phyloP scores from a whole-genome alignment of 345 rosid genomes.

The Eucalyptus coolabah region DNA sequence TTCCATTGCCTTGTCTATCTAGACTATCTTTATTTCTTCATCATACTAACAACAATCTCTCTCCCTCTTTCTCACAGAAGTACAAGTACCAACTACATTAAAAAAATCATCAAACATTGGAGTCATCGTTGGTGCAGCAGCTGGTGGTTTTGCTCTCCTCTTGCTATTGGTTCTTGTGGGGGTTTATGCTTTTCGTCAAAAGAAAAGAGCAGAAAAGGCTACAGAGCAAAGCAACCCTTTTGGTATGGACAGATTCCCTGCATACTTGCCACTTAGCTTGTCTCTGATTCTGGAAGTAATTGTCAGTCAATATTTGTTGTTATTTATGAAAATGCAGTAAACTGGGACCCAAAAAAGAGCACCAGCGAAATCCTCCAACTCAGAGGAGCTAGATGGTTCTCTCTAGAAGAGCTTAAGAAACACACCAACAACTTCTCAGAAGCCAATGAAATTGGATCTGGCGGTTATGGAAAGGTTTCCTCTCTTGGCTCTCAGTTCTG shows the following conservation, averaged over 20 bases:
- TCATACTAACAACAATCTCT: neutral
- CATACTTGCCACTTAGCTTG: neutral
- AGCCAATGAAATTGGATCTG: slow-evolving; percentile 58
- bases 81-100: neutral
- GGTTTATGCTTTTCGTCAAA: slow-evolving; percentile 57
- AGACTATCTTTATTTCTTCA: neutral
- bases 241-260: slow-evolving; percentile 18
- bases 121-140: slow-evolving; percentile 58
- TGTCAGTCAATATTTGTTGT: neutral
- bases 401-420: slow-evolving; percentile 63
- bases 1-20: neutral
- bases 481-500: neutral
- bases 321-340: slow-evolving; percentile 23
- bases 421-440: slow-evolving; percentile 61
- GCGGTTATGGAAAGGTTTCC: slow-evolving; percentile 86
- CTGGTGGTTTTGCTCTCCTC: slow-evolving; percentile 38
- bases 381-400: slow-evolving; percentile 67
- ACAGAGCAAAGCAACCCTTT: slow-evolving; percentile 51
- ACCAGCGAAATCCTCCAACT: slow-evolving; percentile 50
- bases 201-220: slow-evolving; percentile 62
- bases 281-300: neutral
- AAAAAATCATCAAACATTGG: slow-evolving; percentile 23
- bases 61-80: neutral
- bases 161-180: slow-evolving; percentile 46
- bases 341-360: slow-evolving; percentile 51